Conservation (phyloP, 2,329 filamentous ascomycete species). For the Xylariaceae sp. region DNA sequence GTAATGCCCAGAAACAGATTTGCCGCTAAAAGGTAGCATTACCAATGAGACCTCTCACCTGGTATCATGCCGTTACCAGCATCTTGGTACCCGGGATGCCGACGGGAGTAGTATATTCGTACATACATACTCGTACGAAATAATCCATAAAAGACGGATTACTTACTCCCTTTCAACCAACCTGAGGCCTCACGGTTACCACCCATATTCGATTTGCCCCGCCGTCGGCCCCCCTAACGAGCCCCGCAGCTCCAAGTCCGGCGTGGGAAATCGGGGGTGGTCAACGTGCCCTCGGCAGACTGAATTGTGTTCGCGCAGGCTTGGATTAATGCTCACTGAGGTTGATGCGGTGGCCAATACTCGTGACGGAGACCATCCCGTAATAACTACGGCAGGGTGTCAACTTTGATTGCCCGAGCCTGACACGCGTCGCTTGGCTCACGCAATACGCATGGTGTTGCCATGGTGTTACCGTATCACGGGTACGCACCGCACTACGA, state of each 20-base stretch:
- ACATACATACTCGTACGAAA: too few relatives aligned
- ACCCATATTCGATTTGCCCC: too few relatives aligned
- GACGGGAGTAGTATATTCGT: too few relatives aligned
- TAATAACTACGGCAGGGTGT: not conserved
- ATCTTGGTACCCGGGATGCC: too few relatives aligned
- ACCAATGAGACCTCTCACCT: too few relatives aligned
- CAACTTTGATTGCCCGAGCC: not conserved
- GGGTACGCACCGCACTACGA: not conserved
- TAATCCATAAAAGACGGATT: too few relatives aligned
- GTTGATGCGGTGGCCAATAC: conserved; percentile 4
- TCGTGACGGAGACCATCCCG: not conserved
- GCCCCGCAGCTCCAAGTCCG: not conserved
- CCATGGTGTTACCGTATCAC: not conserved
- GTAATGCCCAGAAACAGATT: not conserved
- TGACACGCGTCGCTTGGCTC: not conserved
- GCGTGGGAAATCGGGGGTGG: conserved; percentile 3
- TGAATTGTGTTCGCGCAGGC: conserved; percentile 6
- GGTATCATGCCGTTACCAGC: too few relatives aligned
- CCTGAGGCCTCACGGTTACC: too few relatives aligned
- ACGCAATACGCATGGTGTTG: not conserved
- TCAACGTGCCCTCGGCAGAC: conserved; percentile 8
- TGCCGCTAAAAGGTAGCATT: too few relatives aligned
- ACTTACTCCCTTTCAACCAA: too few relatives aligned
- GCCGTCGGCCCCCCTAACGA: not conserved
- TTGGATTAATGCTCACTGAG: not conserved